These are phyloP conservation scores for Dujonia santamariae DNA, from an alignment of 1,139 yeast species.

Conservation along the genomic window DNA sequence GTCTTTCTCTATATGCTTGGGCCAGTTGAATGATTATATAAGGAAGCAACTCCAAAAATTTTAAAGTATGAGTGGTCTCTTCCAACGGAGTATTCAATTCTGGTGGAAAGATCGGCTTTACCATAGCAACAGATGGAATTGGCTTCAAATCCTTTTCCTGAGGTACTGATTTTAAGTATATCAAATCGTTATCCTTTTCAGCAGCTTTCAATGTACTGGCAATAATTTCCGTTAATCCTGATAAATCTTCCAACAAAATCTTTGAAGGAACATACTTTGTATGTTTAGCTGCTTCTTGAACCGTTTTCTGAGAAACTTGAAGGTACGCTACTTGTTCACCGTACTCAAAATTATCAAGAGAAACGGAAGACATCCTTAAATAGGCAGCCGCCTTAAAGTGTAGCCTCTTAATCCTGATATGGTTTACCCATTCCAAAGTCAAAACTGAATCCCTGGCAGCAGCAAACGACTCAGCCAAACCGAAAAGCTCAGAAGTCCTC, in stretches of 20 bases:
- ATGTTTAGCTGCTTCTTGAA: neutral
- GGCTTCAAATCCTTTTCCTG: slow-evolving; percentile 35
- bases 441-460: slow-evolving; percentile 46
- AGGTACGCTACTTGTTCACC: slow-evolving; percentile 72
- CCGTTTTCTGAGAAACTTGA: slow-evolving; percentile 30
- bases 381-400: slow-evolving; percentile 75
- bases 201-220: slow-evolving; percentile 48
- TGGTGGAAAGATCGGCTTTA: slow-evolving; percentile 44
- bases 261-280: slow-evolving; percentile 39
- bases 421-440: slow-evolving; percentile 62
- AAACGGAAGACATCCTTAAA: slow-evolving; percentile 54
- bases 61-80: slow-evolving; percentile 17
- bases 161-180: slow-evolving; percentile 70
- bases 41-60: slow-evolving; percentile 65
- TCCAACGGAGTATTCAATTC: slow-evolving; percentile 25
- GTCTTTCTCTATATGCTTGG: slow-evolving; percentile 66
- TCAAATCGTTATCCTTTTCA: slow-evolving; percentile 77
- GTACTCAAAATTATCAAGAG: slow-evolving; percentile 49
- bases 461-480: slow-evolving; percentile 42
- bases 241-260: slow-evolving; percentile 45
- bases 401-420: slow-evolving; percentile 50
- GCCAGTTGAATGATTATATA: slow-evolving; percentile 63
- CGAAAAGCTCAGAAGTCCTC: slow-evolving; percentile 60
- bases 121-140: slow-evolving; percentile 54
- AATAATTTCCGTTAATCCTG: slow-evolving; percentile 45